phyloP scores from a whole-genome alignment of 768 basidiomycete species.

The Coprinopsis sp. region DNA sequence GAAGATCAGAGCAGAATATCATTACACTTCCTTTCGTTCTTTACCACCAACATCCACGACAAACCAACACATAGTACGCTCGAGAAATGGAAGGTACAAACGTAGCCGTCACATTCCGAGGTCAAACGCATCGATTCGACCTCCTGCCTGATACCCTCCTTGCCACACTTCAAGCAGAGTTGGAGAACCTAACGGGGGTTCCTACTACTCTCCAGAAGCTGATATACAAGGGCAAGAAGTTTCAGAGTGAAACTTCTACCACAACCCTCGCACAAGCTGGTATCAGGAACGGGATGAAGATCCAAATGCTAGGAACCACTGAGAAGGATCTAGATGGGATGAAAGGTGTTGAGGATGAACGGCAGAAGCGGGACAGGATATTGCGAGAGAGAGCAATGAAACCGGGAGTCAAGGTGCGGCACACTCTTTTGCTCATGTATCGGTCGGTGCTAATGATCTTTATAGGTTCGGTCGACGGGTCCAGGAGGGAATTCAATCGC shows the following conservation, averaged over 20 bases:
- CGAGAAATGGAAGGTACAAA: not conserved
- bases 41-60: too few species aligned
- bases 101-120: slow-evolving; percentile 43
- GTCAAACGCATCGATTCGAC: slow-evolving; percentile 42
- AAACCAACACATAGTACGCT: too few species aligned
- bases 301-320: slow-evolving; percentile 71
- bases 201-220: slow-evolving; percentile 67
- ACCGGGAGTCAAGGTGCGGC: slow-evolving; percentile 51
- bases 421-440: not conserved
- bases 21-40: too few species aligned
- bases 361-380: slow-evolving; percentile 52
- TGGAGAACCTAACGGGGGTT: slow-evolving; percentile 64
- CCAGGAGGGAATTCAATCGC: slow-evolving; percentile 19
- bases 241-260: slow-evolving; percentile 24
- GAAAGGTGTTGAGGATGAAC: slow-evolving; percentile 52
- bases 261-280: slow-evolving; percentile 39
- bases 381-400: slow-evolving; percentile 55
- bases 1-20: too few species aligned
- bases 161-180: slow-evolving; percentile 39
- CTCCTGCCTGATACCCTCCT: slow-evolving; percentile 49
- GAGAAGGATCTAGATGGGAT: slow-evolving; percentile 50
- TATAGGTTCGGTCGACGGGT: slow-evolving; percentile 56
- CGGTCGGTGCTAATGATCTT: not conserved
- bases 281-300: slow-evolving; percentile 58
- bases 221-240: slow-evolving; percentile 63